phyloP scores from a whole-genome alignment of 345 rosid genomes.

The Arabis hirsuta region DNA sequence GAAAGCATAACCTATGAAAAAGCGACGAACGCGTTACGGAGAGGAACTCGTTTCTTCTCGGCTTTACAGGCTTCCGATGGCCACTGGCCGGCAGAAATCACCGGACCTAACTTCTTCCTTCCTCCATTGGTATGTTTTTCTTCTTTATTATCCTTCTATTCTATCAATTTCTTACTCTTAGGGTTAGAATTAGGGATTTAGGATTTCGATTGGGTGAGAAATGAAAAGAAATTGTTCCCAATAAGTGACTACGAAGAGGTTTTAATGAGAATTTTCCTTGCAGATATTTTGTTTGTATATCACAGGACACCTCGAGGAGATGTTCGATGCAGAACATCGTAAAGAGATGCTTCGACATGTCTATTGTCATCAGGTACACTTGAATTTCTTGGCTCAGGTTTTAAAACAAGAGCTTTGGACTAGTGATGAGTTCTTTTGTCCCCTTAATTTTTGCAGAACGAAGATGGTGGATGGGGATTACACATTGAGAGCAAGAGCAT shows the following conservation, averaged over 20 bases:
- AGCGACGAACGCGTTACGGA: constrained; percentile 47
- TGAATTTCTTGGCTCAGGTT: neutral
- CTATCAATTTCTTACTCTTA: neutral
- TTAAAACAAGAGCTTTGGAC: neutral
- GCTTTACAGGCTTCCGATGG: constrained; percentile 69
- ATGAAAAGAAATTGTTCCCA: neutral
- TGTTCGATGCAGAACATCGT: constrained; percentile 58
- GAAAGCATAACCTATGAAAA: constrained; percentile 47
- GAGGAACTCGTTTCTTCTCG: constrained; percentile 59
- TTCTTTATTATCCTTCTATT: neutral
- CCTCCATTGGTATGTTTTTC: constrained; percentile 58
- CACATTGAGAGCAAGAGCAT: constrained; percentile 64
- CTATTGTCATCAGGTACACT: constrained; percentile 66
- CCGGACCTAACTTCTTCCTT: constrained; percentile 69
- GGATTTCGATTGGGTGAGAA: neutral
- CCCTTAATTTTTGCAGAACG: constrained; percentile 52
- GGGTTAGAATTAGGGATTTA: neutral
- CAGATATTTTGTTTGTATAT: constrained; percentile 65
- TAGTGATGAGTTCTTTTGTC: neutral
- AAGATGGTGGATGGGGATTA: constrained; percentile 79
- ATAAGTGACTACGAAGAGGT: neutral
- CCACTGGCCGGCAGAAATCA: constrained; percentile 71
- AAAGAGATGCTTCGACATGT: constrained; percentile 62
- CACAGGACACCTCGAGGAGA: constrained; percentile 49
- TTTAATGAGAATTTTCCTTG: constrained; percentile 10